Evolutionary conservation across 345 rosid species (phyloP).

Genomic region (Salix koriyanagi): DNA sequence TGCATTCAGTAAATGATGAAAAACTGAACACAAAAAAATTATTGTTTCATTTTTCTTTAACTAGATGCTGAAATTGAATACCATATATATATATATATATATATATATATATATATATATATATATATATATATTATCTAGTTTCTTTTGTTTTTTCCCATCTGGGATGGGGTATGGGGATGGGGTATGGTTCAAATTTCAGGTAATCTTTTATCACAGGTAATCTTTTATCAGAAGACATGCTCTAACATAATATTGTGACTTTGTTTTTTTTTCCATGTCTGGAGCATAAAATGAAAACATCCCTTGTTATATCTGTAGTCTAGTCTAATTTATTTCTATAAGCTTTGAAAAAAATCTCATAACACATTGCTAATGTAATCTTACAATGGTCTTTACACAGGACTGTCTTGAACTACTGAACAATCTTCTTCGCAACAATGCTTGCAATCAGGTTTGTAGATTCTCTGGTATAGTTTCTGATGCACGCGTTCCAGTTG

Average conservation of each 20-base stretch:
- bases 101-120: no score
- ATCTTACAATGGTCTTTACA: slow-evolving; percentile 10
- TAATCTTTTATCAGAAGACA: not conserved
- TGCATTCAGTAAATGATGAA: no score
- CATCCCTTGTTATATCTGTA: not conserved
- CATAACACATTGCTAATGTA: slow-evolving; percentile 1
- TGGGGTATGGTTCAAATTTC: not conserved
- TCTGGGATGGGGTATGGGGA: no score
- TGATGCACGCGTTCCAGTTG: not conserved
- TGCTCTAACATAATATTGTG: not conserved
- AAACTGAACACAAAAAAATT: no score
- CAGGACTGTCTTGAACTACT: slow-evolving; percentile 93
- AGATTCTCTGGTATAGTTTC: slow-evolving; percentile 11
- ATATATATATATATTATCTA: no score
- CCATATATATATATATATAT: no score
- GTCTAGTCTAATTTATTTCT: slow-evolving; percentile 5
- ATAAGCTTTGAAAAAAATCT: slow-evolving; percentile 5
- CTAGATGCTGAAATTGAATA: no score
- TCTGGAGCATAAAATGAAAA: not conserved
- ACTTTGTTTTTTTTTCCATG: not conserved
- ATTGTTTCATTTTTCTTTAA: no score
- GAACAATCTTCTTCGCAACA: slow-evolving; percentile 84
- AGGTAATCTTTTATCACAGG: not conserved
- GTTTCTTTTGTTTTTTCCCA: no score
- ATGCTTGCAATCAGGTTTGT: slow-evolving; percentile 81